Base-by-base conservation (phyloP, 2,329 filamentous ascomycete genomes). In the Colletotrichum truncatum region DNA sequence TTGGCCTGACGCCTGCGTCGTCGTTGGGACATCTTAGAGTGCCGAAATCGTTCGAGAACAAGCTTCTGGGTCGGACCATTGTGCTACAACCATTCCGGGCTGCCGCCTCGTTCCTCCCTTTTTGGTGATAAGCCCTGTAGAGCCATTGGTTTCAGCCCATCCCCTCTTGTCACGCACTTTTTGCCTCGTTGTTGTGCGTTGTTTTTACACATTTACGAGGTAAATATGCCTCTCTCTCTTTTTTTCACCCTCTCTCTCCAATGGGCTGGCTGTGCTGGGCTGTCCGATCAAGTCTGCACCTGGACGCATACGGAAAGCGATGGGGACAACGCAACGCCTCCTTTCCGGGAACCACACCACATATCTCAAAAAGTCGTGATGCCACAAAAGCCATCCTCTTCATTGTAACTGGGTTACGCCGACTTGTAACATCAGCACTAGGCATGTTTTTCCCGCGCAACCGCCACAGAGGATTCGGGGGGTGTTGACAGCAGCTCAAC, bases 381-480 rank as follows among this genome's bases (percentile, higher is more conserved):
- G 34, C 51, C 25, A 34, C n/a, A 41, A 41, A 12, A 11, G 14
- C 26, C n/a, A 2, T 4, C 18, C 11, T 9, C 45, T 30, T 12
- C 23, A 23, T 12, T 26, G 25, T 32, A 43, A 8, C 23, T 39
- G 34, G 14, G 18, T 28, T 48, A 38, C 28, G 38, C 54, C 41
- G 18, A 41, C 41, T 57, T 41, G 41, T 48, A 21, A 30, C 11
- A 46, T 46, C 39, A 57, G 53, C 39, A 57, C 14, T 26, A 16
- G 41, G 36, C 53, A 46, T 21, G 32, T 57, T 63, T 36, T 39
- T 39, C 32, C 45, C 45, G 45, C 39, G 54, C 60, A 64, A 58
- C 53, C 45, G 51, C 43, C 18, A 6, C 45, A 43, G 9, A 41
- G 26, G 51, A 36, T n/a, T n/a, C n/a, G n/a, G n/a, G n/a, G n/a